A percentile compares a stretch with the other conserved stretches of the same genome.
Evolutionary conservation across 2,329 filamentous ascomycete genomes (phyloP).

Genomic region (Alternaria sp.): DNA sequence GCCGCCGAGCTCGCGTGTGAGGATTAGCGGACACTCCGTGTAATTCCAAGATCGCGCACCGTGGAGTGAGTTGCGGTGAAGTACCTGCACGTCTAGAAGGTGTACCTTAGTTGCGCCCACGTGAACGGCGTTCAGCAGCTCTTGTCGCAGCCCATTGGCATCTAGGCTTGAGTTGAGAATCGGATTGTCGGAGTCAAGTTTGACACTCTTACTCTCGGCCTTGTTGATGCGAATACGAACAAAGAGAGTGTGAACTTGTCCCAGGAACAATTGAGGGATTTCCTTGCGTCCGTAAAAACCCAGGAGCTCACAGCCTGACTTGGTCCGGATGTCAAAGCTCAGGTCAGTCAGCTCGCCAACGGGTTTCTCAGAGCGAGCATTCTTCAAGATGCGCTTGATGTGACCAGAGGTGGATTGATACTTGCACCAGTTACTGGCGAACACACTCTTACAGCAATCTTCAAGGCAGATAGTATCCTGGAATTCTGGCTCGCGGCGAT

Average conservation of each 20-base stretch:
- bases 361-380: slow-evolving; percentile 37
- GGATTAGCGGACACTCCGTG: slow-evolving; percentile 34
- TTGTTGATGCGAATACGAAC: slow-evolving; percentile 31
- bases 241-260: slow-evolving; percentile 40
- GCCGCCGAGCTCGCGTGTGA: slow-evolving; percentile 34
- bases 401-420: slow-evolving; percentile 34
- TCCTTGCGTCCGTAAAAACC: slow-evolving; percentile 27
- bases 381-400: slow-evolving; percentile 38
- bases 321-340: slow-evolving; percentile 33
- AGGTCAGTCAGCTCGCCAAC: slow-evolving; percentile 34
- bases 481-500: slow-evolving; percentile 20
- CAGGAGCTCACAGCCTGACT: slow-evolving; percentile 39
- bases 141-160: slow-evolving; percentile 31
- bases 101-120: slow-evolving; percentile 35
- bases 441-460: slow-evolving; percentile 39
- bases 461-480: slow-evolving; percentile 27
- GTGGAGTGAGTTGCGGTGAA: slow-evolving; percentile 35
- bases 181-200: slow-evolving; percentile 31
- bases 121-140: slow-evolving; percentile 29
- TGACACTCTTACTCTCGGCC: slow-evolving; percentile 25
- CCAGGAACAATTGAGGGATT: slow-evolving; percentile 34
- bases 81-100: slow-evolving; percentile 38
- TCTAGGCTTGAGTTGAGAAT: slow-evolving; percentile 35
- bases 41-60: slow-evolving; percentile 35
- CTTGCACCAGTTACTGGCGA: slow-evolving; percentile 36